These are phyloP conservation scores for Auriscalpium vulgare DNA, from an alignment of 768 basidiomycete species.

Conservation along the genomic window DNA sequence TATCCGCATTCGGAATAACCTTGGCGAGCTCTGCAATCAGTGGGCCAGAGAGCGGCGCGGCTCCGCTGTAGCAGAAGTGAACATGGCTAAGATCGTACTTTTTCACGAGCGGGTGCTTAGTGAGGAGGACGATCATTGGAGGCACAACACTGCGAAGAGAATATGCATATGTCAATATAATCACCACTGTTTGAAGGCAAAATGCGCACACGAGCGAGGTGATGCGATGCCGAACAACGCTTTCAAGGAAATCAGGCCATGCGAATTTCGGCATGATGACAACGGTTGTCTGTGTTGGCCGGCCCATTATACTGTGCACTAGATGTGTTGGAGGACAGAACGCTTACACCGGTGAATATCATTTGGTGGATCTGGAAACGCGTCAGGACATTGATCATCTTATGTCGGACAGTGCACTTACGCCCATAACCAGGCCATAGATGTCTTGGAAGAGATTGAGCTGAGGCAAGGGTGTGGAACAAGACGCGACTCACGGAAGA, in stretches of 20 bases:
- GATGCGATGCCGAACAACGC: conserved; percentile 24
- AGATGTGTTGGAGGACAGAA: background rate
- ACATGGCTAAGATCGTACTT: conserved; percentile 24
- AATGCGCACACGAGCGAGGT: conserved; percentile 14
- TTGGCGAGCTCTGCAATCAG: conserved; percentile 33
- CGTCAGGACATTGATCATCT: background rate
- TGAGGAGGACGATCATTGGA: conserved; percentile 23
- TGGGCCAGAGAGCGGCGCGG: conserved; percentile 28
- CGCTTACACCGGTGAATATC: conserved; percentile 20
- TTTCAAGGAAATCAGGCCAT: conserved; percentile 24
- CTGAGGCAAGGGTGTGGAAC: background rate
- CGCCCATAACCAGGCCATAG: conserved; percentile 25
- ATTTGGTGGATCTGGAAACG: conserved; percentile 19
- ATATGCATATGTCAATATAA: background rate
- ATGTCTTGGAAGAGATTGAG: conserved; percentile 32
- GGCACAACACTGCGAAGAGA: conserved; percentile 17
- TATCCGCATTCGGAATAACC: conserved; percentile 43
- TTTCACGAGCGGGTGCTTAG: conserved; percentile 25
- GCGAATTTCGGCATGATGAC: conserved; percentile 28
- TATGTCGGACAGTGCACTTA: conserved; percentile 4
- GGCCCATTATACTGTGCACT: background rate
- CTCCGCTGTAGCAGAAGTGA: conserved; percentile 23
- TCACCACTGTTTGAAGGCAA: background rate
- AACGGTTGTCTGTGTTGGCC: conserved; percentile 17
- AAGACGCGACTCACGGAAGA: conserved; percentile 20